phyloP scores from a whole-genome alignment of 257 asterid genomes.

The Scutellaria galericulata region DNA sequence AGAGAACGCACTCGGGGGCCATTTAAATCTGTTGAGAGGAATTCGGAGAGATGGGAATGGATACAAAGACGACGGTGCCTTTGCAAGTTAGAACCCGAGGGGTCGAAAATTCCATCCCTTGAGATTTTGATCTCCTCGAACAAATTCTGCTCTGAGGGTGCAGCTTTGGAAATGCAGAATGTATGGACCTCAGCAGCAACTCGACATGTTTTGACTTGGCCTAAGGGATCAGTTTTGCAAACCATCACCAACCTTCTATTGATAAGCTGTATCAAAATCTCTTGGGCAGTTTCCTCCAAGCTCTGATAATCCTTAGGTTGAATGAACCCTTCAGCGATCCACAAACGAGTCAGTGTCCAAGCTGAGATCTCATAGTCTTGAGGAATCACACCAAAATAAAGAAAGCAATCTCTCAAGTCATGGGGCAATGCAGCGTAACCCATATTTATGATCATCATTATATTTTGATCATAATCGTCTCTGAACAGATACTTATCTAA shows the following conservation, averaged over 20 bases:
- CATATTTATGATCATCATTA: background rate
- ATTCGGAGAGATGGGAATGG: conserved; percentile 35
- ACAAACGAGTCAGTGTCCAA: conserved; percentile 10
- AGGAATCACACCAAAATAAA: conserved; percentile 16
- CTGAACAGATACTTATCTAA: background rate
- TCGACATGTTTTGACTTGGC: conserved; percentile 44
- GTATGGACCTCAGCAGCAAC: conserved; percentile 41
- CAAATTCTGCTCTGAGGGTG: background rate
- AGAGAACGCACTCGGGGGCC: conserved; percentile 42
- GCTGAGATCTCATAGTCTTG: background rate
- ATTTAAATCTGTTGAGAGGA: background rate
- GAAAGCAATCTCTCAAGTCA: background rate
- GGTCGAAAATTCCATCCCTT: no score
- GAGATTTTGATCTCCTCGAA: conserved; percentile 31
- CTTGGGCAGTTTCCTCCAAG: conserved; percentile 5
- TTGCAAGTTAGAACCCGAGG: background rate
- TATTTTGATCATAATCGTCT: no score
- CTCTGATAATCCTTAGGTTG: background rate
- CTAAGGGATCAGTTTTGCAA: background rate
- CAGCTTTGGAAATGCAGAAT: conserved; percentile 34
- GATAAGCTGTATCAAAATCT: background rate
- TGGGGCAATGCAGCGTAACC: background rate
- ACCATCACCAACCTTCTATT: background rate
- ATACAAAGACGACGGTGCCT: conserved; percentile 39
- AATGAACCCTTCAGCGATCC: conserved; percentile 24